These are phyloP conservation scores for Euphorbia peplus DNA, from an alignment of 345 rosid species.

Conservation along the genomic window DNA sequence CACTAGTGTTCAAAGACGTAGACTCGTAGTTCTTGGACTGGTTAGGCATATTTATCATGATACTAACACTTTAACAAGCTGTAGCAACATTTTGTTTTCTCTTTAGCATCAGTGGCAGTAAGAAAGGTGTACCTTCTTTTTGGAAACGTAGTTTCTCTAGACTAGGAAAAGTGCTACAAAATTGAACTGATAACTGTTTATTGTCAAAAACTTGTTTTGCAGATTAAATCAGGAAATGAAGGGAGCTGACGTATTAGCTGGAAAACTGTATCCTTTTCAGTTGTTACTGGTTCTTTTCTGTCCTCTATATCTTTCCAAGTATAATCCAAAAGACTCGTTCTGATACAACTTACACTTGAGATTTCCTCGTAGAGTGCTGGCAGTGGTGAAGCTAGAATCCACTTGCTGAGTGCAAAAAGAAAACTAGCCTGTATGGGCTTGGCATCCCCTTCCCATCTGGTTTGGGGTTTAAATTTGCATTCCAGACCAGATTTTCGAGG, in stretches of 20 bases:
- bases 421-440: too few relatives aligned
- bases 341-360: neutral
- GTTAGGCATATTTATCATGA: neutral
- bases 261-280: conserved; percentile 76
- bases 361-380: neutral
- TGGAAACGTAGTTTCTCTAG: neutral
- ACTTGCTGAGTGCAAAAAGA: too few relatives aligned
- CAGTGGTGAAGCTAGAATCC: too few relatives aligned
- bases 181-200: neutral
- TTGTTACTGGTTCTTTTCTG: neutral
- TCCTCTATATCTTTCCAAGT: neutral
- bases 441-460: too few relatives aligned
- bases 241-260: conserved; percentile 61
- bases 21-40: neutral
- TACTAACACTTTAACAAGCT: neutral
- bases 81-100: neutral
- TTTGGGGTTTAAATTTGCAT: too few relatives aligned
- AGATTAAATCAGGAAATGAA: conserved; percentile 93
- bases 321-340: neutral
- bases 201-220: conserved; percentile 22
- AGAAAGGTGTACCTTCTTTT: neutral
- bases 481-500: too few relatives aligned
- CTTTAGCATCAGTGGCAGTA: neutral
- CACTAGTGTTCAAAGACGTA: neutral
- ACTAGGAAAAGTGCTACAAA: neutral